Base-by-base conservation (phyloP, 768 basidiomycete species). In the Termitomyces sp. region DNA sequence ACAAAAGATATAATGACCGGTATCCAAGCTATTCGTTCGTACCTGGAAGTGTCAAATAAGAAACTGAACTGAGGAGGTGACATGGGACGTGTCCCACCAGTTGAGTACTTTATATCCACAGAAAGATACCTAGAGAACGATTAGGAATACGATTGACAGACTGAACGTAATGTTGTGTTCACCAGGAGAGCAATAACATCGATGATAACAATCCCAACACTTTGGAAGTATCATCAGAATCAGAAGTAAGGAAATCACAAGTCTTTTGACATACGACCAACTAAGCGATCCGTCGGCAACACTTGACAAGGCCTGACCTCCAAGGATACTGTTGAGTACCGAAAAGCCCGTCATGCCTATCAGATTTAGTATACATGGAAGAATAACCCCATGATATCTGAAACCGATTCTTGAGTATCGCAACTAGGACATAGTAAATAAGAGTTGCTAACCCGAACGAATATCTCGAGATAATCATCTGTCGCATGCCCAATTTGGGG, bases 191-290 rank as follows among this genome's bases (percentile, higher is more conserved):
- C 85, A 31, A 90, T 72, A 29, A 87, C 56, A 0, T 81, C 79
- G 39, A 93, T 84, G 48, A 94, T 83, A 31, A 91, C 86, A 52
- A 94, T 94, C 2, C 92, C 92, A 25, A 94, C 84, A 48, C 86
- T 89, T 57, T 16, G 25, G 20, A 41, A 15, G 27, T 29, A 48
- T 40, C 32, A 13, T 22, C 29, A 45, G 29, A 6, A 43, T n/a
- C 13, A 13, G 29, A 35, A 35, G 16, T 39, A 41, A 29, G 7
- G 27, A 23, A 36, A 41, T 20, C 31, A 23, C 6, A 60, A 23
- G 31, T 11, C 23, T 18, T 11, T 54, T 29, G 2, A 69, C 73
- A 42, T 52, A 78, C 76, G 69, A 70, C 75, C 76, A 78, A 60
- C 71, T 77, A 27, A 77, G 66, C 54, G 71, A 70, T 16, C 70